These are phyloP conservation scores for Verticillium isaacii DNA, from an alignment of 2,329 filamentous ascomycete genomes.

Conservation along the genomic window DNA sequence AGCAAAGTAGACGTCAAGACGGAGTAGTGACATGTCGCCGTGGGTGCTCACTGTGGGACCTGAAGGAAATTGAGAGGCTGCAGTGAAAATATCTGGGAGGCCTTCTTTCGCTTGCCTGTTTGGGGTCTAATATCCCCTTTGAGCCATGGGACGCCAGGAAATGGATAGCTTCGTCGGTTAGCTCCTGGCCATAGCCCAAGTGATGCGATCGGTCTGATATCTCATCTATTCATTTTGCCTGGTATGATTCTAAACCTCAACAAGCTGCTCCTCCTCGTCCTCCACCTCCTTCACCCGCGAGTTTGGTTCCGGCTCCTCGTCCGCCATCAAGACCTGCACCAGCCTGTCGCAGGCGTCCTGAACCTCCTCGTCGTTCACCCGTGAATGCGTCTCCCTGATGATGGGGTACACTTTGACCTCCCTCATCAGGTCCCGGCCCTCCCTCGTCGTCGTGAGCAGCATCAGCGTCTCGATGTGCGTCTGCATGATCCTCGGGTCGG, in stretches of 20 bases:
- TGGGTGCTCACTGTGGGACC: no score
- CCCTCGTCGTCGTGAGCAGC: constrained; percentile 72
- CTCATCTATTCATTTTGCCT: neutral
- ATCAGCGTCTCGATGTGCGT: constrained; percentile 88
- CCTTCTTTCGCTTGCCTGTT: no score
- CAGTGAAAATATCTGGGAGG: no score
- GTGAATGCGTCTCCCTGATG: constrained; percentile 77
- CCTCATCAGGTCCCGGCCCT: constrained; percentile 71
- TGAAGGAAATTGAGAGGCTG: no score
- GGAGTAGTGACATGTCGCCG: neutral
- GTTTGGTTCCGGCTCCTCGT: constrained; percentile 57
- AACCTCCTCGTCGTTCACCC: constrained; percentile 73
- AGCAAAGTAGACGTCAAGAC: constrained; percentile 23
- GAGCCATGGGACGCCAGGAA: no score
- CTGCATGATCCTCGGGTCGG: constrained; percentile 69
- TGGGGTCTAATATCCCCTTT: no score
- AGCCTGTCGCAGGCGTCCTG: constrained; percentile 81
- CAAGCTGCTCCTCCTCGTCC: constrained; percentile 46
- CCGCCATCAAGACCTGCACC: constrained; percentile 83
- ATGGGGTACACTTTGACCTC: constrained; percentile 82
- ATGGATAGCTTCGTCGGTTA: no score
- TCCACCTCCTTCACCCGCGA: constrained; percentile 36
- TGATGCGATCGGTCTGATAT: neutral
- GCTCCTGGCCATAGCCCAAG: no score
- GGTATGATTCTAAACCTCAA: constrained; percentile 40